A percentile compares a stretch with the other conserved stretches of the same genome.
phyloP scores from a whole-genome alignment of 371 early-diverging fungal genomes.

The Actinomortierella ambigua region DNA sequence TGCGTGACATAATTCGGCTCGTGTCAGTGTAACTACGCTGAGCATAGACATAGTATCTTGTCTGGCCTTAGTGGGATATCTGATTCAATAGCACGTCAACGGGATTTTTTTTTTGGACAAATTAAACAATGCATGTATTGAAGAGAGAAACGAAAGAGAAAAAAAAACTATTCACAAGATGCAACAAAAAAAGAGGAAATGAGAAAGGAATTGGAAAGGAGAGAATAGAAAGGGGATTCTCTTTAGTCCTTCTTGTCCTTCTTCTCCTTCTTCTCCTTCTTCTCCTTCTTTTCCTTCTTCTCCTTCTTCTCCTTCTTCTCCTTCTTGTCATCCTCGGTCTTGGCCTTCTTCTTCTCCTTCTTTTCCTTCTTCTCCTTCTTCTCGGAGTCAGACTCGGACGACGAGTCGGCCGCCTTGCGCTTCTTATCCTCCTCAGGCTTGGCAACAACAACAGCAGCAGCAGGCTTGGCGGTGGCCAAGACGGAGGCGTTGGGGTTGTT shows the following conservation, averaged over 20 bases:
- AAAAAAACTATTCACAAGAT: conserved; percentile 1
- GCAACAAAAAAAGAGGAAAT: conserved; percentile 6
- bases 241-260: conserved; percentile 10
- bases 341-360: conserved; percentile 45
- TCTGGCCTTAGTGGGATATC: no score
- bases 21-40: no score
- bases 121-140: neutral
- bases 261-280: conserved; percentile 53
- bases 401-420: conserved; percentile 47
- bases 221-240: no score
- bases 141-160: conserved; percentile 6
- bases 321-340: conserved; percentile 44
- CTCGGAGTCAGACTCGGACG: conserved; percentile 50
- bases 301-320: conserved; percentile 60
- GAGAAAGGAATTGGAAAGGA: no score
- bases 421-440: conserved; percentile 31
- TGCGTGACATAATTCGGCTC: no score
- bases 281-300: conserved; percentile 51
- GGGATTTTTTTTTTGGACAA: neutral
- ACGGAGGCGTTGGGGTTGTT: conserved; percentile 38
- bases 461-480: conserved; percentile 20
- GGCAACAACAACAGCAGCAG: conserved; percentile 14
- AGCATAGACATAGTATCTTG: no score
- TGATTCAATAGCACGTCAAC: no score
- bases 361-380: conserved; percentile 45